Percentiles rank a stretch among this genome's conserved stretches.
These are phyloP conservation scores for Erythrobasidium yunnanense DNA, from an alignment of 768 basidiomycete genomes.

Conservation along the genomic window DNA sequence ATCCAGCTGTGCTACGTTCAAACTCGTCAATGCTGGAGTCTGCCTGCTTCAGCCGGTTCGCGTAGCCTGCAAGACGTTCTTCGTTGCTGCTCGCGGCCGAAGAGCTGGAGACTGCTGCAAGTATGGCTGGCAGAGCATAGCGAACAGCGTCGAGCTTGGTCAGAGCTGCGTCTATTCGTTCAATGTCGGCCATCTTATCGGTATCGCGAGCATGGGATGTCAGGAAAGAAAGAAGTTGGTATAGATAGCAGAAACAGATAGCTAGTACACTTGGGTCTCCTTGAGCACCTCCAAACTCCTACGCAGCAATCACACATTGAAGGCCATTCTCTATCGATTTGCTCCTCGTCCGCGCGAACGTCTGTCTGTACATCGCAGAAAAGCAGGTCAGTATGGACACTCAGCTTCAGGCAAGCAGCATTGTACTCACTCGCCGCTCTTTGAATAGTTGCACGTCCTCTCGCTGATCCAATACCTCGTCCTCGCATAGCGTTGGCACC, in stretches of 20 bases:
- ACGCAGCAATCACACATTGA: no score
- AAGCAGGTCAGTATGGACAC: neutral
- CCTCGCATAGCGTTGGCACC: conserved; percentile 98
- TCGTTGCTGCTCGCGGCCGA: neutral
- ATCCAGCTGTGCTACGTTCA: neutral
- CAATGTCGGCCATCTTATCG: neutral
- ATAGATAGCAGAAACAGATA: no score
- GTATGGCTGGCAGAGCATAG: conserved; percentile 6
- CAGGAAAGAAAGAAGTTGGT: no score
- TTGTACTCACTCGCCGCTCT: conserved; percentile 46
- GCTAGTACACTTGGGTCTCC: no score
- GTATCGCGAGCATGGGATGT: no score
- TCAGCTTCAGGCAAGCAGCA: neutral
- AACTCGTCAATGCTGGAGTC: neutral
- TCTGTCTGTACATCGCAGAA: conserved; percentile 2
- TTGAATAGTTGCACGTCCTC: conserved; percentile 98
- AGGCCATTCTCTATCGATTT: no score
- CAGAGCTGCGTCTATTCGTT: conserved; percentile 8
- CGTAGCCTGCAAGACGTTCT: neutral
- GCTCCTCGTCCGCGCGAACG: conserved; percentile 24
- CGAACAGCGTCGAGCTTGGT: conserved; percentile 24
- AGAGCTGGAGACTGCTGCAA: neutral
- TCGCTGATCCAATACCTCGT: conserved; percentile 95
- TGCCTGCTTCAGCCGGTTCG: neutral
- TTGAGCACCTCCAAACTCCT: no score